Conservation (phyloP, 2,329 filamentous ascomycete species). For the Onygenales sp. region DNA sequence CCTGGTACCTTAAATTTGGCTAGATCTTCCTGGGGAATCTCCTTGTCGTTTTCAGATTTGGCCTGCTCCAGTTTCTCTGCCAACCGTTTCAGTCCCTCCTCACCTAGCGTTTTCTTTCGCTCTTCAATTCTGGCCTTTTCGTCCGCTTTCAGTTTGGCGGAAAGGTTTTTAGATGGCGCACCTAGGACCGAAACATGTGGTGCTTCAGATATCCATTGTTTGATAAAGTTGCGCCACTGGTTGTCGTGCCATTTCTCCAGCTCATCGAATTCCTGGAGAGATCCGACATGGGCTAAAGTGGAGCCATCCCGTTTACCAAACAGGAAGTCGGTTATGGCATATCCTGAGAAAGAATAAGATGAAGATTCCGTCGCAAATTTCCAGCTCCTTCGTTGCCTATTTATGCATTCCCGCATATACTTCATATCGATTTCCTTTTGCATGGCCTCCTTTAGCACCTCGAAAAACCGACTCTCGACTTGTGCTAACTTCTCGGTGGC, state of each 20-base stretch:
- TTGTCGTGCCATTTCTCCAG: conserved; percentile 72
- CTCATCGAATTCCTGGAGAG: conserved; percentile 49
- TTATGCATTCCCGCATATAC: conserved; percentile 82
- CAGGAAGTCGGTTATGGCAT: conserved; percentile 84
- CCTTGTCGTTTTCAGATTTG: conserved; percentile 77
- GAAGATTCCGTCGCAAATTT: conserved; percentile 77
- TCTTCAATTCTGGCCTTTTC: conserved; percentile 70
- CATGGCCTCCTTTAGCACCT: conserved; percentile 71
- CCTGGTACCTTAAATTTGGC: conserved; percentile 73
- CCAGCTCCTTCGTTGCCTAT: conserved; percentile 68
- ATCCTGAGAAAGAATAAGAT: conserved; percentile 69
- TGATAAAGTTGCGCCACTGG: conserved; percentile 75
- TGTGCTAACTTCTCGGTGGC: conserved; percentile 73
- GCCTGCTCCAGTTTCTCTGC: conserved; percentile 69
- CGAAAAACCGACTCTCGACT: conserved; percentile 77
- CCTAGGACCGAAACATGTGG: conserved; percentile 82
- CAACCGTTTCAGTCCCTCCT: conserved; percentile 69
- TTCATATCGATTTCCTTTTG: conserved; percentile 72
- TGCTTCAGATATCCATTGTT: conserved; percentile 75
- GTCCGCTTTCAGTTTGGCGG: conserved; percentile 69
- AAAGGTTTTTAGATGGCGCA: conserved; percentile 70
- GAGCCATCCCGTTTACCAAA: conserved; percentile 81
- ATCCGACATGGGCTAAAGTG: conserved; percentile 52
- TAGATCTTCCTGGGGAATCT: conserved; percentile 74
- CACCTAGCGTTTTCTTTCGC: conserved; percentile 68